Evolutionary conservation across 2,329 filamentous ascomycete species (phyloP), one percentile per base, ranked within the genome.

Genomic region (Exophiala mesophila): DNA sequence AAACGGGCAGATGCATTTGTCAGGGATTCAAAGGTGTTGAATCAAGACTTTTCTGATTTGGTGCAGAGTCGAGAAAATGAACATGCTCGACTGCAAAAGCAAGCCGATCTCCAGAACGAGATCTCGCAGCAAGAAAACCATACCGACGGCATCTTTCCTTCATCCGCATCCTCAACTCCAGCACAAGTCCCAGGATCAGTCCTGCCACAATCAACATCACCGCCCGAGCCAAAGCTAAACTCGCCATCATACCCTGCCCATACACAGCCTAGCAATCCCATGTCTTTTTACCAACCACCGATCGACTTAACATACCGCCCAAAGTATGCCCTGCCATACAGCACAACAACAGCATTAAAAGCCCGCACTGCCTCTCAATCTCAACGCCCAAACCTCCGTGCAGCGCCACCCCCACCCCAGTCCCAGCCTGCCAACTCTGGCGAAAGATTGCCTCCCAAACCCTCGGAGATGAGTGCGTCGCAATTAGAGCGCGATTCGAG

Each of bases 401-500:
- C 23, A 12, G 7, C 23, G 6, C 23, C 12, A 6, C 23, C 7
- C 23, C 23, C 23, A 7, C 23, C 23, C 23, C 23, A 26, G 23
- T 12, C 6, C 23, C 6, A 6, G 23, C 23, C 23, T 6, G 23
- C 7, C 23, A 26, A 26, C 12, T 7, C 23, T 6, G 23, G 23
- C 23, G 23, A 12, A 6, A 26, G 12, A 26, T 12, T 6, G 7
- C 23, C 23, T 6, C 23, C 12, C 23, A 6, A 12, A 6, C 7
- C 23, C 6, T 7, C 23, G 23, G 23, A 30, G 1, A 42, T 42
- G 8, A 50, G 9, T 39, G 40, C 28, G 36, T 37, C 5, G 39
- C 53, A 24, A 45, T 54, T 23, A 44, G 12, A 44, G 30, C 47
- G 44, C 33, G 42, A 50, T 24, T 43, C 47, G 1, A 19, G 42